Conservation (phyloP, 768 basidiomycete genomes). For the Phylloporus sp. region DNA sequence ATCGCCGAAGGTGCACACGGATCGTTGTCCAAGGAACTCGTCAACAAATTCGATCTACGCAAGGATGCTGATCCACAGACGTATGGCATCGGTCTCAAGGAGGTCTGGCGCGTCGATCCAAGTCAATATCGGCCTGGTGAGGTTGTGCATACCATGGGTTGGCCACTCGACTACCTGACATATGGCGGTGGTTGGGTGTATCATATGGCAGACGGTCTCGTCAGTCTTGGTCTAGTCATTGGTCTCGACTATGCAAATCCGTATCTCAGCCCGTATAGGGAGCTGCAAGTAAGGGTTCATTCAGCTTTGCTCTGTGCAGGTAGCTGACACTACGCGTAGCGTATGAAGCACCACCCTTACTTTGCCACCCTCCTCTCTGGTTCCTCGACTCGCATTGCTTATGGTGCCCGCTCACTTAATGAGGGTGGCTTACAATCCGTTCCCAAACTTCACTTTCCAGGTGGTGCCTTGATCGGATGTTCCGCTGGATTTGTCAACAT, state of each 20-base stretch:
- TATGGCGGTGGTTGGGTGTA: conserved; percentile 91
- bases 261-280: conserved; percentile 85
- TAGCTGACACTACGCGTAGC: conserved; percentile 34
- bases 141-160: conserved; percentile 93
- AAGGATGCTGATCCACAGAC: conserved; percentile 77
- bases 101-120: conserved; percentile 88
- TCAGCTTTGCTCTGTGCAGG: background rate
- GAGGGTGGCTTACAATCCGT: conserved; percentile 94
- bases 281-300: conserved; percentile 69
- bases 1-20: conserved; percentile 97
- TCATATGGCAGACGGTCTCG: conserved; percentile 90
- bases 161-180: conserved; percentile 79
- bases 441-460: conserved; percentile 84
- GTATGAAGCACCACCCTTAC: conserved; percentile 97
- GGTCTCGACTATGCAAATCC: conserved; percentile 96
- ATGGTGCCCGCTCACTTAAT: conserved; percentile 85
- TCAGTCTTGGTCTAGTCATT: conserved; percentile 87
- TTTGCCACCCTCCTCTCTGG: conserved; percentile 78
- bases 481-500: conserved; percentile 95
- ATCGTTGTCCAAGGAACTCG: conserved; percentile 76
- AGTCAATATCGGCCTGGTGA: conserved; percentile 59
- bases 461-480: conserved; percentile 92
- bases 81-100: conserved; percentile 94
- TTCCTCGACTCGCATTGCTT: conserved; percentile 73
- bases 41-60: conserved; percentile 71